Conservation (phyloP, 2,329 filamentous ascomycete species). For the Sphaerulina musiva region DNA sequence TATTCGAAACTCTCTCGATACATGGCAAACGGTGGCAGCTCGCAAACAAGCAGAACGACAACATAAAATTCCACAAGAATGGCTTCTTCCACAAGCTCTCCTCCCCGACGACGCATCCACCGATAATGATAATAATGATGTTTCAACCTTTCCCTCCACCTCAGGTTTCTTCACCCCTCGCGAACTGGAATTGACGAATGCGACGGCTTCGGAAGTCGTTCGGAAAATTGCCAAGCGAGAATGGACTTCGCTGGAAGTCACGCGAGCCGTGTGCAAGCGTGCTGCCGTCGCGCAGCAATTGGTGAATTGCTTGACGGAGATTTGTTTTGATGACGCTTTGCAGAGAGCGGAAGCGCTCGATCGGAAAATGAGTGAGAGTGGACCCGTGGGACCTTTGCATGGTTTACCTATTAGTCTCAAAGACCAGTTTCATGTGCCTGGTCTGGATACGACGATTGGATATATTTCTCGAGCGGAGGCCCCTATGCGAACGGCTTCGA, state of each 20-base stretch:
- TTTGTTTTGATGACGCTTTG: constrained; percentile 40
- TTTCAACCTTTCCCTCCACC: constrained; percentile 15
- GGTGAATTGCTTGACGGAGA: constrained; percentile 31
- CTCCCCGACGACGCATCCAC: not conserved
- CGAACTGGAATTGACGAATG: constrained; percentile 53
- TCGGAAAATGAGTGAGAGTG: constrained; percentile 23
- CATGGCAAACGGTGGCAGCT: constrained; percentile 37
- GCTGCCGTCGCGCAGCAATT: constrained; percentile 32
- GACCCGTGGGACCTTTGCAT: constrained; percentile 42
- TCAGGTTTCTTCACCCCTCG: constrained; percentile 11
- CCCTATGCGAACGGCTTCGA: constrained; percentile 35
- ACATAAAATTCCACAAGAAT: constrained; percentile 39
- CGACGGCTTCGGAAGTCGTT: constrained; percentile 29
- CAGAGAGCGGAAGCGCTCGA: constrained; percentile 24
- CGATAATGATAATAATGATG: not conserved
- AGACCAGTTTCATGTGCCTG: constrained; percentile 29
- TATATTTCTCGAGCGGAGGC: constrained; percentile 9
- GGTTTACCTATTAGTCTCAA: constrained; percentile 52
- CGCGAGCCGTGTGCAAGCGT: constrained; percentile 39
- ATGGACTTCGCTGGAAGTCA: constrained; percentile 15
- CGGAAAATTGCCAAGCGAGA: constrained; percentile 9
- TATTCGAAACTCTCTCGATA: not conserved
- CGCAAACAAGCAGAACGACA: constrained; percentile 40
- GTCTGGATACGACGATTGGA: constrained; percentile 15
- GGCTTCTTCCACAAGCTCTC: constrained; percentile 22